These are phyloP conservation scores for Przewalskia tangutica DNA, from an alignment of 257 asterid species.

Conservation along the genomic window DNA sequence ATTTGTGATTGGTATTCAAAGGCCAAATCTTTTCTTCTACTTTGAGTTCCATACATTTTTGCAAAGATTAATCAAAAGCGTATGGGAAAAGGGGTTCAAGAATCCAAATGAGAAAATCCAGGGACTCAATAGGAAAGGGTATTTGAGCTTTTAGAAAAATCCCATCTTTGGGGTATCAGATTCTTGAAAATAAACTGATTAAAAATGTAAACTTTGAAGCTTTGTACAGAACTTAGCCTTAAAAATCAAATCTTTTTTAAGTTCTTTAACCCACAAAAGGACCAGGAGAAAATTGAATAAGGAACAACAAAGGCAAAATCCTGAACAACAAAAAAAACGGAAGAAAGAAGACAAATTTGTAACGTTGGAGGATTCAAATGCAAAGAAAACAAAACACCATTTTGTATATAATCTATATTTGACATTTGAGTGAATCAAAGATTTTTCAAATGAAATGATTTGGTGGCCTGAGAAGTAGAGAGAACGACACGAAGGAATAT, in stretches of 20 bases:
- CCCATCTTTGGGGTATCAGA: conserved; percentile 1
- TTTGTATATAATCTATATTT: background rate
- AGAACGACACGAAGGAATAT: background rate
- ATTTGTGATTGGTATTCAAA: conserved; percentile 60
- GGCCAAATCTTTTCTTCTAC: conserved; percentile 57
- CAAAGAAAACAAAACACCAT: background rate
- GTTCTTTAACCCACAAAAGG: background rate
- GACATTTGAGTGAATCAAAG: conserved; percentile 1
- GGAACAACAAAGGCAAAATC: background rate
- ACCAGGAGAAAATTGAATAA: background rate
- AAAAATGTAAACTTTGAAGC: background rate
- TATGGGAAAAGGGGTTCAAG: background rate
- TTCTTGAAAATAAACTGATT: background rate
- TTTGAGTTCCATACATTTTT: conserved; percentile 17
- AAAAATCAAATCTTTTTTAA: background rate
- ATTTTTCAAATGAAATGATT: background rate
- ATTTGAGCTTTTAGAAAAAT: background rate
- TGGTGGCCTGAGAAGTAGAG: conserved; percentile 1
- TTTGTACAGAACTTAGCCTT: background rate
- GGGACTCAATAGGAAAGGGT: background rate
- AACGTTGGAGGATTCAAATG: conserved; percentile 2
- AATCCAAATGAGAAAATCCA: background rate
- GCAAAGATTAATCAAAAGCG: background rate
- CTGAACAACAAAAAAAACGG: background rate
- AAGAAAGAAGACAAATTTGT: background rate